Evolutionary conservation across 2,329 filamentous ascomycete species (phyloP).

Genomic region (Aureobasidium sp.): DNA sequence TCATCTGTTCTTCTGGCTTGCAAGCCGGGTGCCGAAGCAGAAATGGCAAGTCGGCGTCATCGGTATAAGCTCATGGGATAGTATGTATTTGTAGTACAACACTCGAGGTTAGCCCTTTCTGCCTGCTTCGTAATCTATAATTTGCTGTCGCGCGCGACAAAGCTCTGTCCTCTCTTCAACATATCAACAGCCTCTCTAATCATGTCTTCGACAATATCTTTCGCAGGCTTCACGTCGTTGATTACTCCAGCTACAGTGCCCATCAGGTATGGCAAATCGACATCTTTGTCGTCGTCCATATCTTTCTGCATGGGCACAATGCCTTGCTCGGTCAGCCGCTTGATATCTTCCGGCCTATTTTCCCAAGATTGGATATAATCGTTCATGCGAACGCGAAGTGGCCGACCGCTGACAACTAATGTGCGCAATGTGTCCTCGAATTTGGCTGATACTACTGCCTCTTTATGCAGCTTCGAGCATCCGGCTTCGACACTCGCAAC

Average conservation of each 20-base stretch:
- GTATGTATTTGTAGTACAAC: background rate
- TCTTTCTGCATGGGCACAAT: constrained; percentile 78
- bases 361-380: constrained; percentile 83
- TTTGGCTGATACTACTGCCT: constrained; percentile 69
- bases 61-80: background rate
- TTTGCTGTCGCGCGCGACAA: constrained; percentile 46
- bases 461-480: constrained; percentile 75
- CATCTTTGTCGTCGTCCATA: constrained; percentile 66
- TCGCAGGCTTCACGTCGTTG: constrained; percentile 68
- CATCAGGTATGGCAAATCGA: constrained; percentile 87
- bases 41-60: background rate
- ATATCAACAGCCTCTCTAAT: constrained; percentile 65
- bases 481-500: constrained; percentile 76
- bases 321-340: constrained; percentile 65
- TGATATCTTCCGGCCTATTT: constrained; percentile 64
- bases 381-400: constrained; percentile 73
- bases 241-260: constrained; percentile 84
- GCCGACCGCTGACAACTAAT: constrained; percentile 73
- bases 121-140: constrained; percentile 28
- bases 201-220: constrained; percentile 85
- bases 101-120: background rate
- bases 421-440: constrained; percentile 78
- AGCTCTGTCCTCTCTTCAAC: constrained; percentile 56
- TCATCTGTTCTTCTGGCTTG: background rate
- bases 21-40: background rate